Evolutionary conservation across 2,329 filamentous ascomycete genomes (phyloP), one percentile per base, ranked within the genome.

Genomic region (Fusarium longipes): DNA sequence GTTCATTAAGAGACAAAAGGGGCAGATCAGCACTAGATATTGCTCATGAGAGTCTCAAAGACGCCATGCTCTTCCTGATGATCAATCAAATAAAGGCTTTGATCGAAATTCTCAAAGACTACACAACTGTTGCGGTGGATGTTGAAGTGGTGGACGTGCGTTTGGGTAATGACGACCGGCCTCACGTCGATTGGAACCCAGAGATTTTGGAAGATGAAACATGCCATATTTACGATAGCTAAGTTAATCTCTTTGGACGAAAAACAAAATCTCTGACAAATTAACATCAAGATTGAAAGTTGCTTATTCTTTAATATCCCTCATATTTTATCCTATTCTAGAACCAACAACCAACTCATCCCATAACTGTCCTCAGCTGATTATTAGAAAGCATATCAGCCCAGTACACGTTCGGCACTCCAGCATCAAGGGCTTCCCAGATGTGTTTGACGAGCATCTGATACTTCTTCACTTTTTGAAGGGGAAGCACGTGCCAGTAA

Each of bases 361-460:
- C 44, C 44, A 48, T 48, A 18, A 48, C 44, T 18, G 44, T 48
- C 36, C 44, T 36, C 22, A 48, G 32, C 32, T 35, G 32, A 15
- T 48, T 17, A 36, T 48, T 48, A 10, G 4, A 27, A 36, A 48
- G 44, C 32, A 48, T 48, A 48, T 48, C 32, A 12, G 44, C 44
- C 44, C 44, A 48, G 32, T 48, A 48, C 25, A 48, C 44, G 27
- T 48, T 32, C 6, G 32, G 44, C 6, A 48, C 44, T 27, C 44
- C 32, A 27, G 44, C 32, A 36, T 48, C 32, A 48, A 48, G 44
- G 18, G 44, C 44, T 25, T 48, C 32, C 44, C 44, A 48, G 36
- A 48, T 27, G 8, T 48, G 44, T 48, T 48, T 20, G 17, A 48
- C 44, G 17, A 48, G 44, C 18, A 36, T 18, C 32, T 48, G 44